A percentile compares a stretch with the other conserved stretches of the same genome.
Conservation (phyloP, 208 protist species). For the Angomonas desouzai region DNA sequence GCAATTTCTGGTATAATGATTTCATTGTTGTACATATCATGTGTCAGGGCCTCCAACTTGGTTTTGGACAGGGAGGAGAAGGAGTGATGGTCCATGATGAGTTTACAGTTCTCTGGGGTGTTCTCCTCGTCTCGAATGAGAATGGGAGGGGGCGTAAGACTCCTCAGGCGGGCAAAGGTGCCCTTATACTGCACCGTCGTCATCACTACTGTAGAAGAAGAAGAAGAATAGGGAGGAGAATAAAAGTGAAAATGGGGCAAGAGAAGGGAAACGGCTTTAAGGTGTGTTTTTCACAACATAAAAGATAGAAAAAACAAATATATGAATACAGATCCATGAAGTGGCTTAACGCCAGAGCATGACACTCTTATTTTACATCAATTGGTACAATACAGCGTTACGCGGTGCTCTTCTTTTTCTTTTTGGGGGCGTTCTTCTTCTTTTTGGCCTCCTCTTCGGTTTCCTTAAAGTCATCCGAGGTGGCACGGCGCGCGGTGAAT, state of each 20-base stretch:
- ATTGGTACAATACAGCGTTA: not conserved
- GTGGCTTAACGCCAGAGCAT: not conserved
- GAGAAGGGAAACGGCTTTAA: not conserved
- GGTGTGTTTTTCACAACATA: not conserved
- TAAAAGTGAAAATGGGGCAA: not conserved
- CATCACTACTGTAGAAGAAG: not conserved
- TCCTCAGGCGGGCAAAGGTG: not conserved
- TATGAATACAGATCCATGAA: not conserved
- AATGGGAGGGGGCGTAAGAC: not conserved
- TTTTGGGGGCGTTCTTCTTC: conserved; percentile 16
- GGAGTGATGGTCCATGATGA: conserved; percentile 4
- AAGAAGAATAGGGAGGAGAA: conserved; percentile 2
- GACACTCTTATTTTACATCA: conserved; percentile 9
- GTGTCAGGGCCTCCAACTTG: not conserved
- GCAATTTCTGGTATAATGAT: conserved; percentile 3
- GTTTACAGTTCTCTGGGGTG: not conserved
- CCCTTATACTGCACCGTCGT: not conserved
- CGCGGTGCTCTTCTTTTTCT: conserved; percentile 20
- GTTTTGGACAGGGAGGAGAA: not conserved
- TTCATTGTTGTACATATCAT: not conserved
- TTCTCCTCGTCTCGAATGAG: not conserved
- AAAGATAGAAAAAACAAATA: conserved; percentile 12
- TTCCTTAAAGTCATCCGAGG: conserved; percentile 68
- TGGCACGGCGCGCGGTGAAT: conserved; percentile 58
- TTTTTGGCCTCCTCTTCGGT: conserved; percentile 64